These are phyloP conservation scores for Didymella sp. DNA, from an alignment of 2,329 filamentous ascomycete species.

Conservation along the genomic window DNA sequence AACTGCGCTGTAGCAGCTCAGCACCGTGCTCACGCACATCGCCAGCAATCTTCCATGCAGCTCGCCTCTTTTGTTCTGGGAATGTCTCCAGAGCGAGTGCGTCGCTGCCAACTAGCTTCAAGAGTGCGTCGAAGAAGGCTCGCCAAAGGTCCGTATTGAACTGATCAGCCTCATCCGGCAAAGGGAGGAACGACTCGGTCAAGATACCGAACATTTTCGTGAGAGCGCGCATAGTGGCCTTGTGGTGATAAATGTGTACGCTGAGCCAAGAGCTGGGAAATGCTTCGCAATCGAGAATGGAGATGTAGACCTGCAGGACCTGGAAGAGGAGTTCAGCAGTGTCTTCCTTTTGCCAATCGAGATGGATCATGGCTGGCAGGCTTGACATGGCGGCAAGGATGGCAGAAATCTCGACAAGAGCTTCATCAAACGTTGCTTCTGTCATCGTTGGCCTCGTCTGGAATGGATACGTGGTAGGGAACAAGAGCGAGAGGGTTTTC, in stretches of 20 bases:
- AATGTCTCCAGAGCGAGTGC: slow-evolving; percentile 93
- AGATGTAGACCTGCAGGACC: slow-evolving; percentile 83
- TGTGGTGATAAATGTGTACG: slow-evolving; percentile 90
- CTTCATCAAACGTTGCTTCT: slow-evolving; percentile 77
- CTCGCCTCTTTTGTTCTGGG: slow-evolving; percentile 92
- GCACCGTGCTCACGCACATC: slow-evolving; percentile 93
- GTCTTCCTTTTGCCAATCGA: slow-evolving; percentile 77
- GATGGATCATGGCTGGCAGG: slow-evolving; percentile 74
- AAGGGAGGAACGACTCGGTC: slow-evolving; percentile 81
- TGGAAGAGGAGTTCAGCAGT: slow-evolving; percentile 78
- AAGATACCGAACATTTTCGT: slow-evolving; percentile 82
- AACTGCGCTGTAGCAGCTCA: slow-evolving; percentile 80
- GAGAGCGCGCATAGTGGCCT: slow-evolving; percentile 83
- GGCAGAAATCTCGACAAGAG: slow-evolving; percentile 85
- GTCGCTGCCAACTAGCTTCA: slow-evolving; percentile 88
- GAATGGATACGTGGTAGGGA: slow-evolving; percentile 90
- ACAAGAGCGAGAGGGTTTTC: slow-evolving; percentile 78
- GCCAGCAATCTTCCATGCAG: slow-evolving; percentile 98
- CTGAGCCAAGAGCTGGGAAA: slow-evolving; percentile 92
- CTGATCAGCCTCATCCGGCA: slow-evolving; percentile 86
- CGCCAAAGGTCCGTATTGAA: slow-evolving; percentile 97
- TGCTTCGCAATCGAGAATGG: slow-evolving; percentile 85
- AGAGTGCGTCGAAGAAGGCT: slow-evolving; percentile 84
- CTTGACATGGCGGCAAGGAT: slow-evolving; percentile 83
- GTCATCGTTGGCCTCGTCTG: slow-evolving; percentile 71